Percentiles rank a stretch among this genome's conserved stretches.
Evolutionary conservation across 1,284 basidiomycete species (phyloP).

Genomic region (Pseudozyma thailandica): DNA sequence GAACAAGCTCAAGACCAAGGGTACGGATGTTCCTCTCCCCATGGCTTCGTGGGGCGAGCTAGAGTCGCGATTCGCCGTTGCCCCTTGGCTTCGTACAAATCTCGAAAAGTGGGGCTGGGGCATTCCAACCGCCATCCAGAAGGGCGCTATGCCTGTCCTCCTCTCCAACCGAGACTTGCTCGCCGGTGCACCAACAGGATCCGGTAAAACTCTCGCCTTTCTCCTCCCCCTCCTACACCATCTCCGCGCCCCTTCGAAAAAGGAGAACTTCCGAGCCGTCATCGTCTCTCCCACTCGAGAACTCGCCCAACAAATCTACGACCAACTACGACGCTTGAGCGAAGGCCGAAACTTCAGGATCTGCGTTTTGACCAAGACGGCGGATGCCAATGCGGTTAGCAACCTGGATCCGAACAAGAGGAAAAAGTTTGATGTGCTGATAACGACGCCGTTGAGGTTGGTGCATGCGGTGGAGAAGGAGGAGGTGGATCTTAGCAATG

Average conservation of each 20-base stretch:
- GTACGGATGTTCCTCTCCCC: slow-evolving; percentile 68
- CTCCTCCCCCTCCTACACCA: slow-evolving; percentile 61
- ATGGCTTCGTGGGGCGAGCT: slow-evolving; percentile 66
- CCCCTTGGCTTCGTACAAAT: slow-evolving; percentile 52
- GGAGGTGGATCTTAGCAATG: slow-evolving; percentile 57
- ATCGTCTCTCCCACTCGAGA: slow-evolving; percentile 65
- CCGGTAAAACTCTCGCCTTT: slow-evolving; percentile 66
- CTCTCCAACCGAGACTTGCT: slow-evolving; percentile 62
- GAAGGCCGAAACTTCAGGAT: slow-evolving; percentile 50
- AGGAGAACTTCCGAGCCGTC: slow-evolving; percentile 55
- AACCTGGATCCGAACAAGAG: slow-evolving; percentile 30
- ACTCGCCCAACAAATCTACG: slow-evolving; percentile 64
- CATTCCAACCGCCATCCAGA: slow-evolving; percentile 68
- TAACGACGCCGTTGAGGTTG: slow-evolving; percentile 64
- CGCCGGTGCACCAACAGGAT: slow-evolving; percentile 64
- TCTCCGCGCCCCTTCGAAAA: slow-evolving; percentile 46
- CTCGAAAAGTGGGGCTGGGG: slow-evolving; percentile 53
- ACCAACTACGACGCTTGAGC: slow-evolving; percentile 52
- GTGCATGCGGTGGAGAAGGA: slow-evolving; percentile 63
- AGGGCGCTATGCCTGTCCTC: slow-evolving; percentile 67
- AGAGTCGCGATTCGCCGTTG: slow-evolving; percentile 45
- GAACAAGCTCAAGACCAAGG: slow-evolving; percentile 67
- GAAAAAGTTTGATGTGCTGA: slow-evolving; percentile 61
- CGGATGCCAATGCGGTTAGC: slow-evolving; percentile 29
- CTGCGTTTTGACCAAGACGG: slow-evolving; percentile 58